Percentiles rank a stretch among this genome's conserved stretches.
Evolutionary conservation across 2,329 filamentous ascomycete genomes (phyloP).

Genomic region (Colletotrichum sp.): DNA sequence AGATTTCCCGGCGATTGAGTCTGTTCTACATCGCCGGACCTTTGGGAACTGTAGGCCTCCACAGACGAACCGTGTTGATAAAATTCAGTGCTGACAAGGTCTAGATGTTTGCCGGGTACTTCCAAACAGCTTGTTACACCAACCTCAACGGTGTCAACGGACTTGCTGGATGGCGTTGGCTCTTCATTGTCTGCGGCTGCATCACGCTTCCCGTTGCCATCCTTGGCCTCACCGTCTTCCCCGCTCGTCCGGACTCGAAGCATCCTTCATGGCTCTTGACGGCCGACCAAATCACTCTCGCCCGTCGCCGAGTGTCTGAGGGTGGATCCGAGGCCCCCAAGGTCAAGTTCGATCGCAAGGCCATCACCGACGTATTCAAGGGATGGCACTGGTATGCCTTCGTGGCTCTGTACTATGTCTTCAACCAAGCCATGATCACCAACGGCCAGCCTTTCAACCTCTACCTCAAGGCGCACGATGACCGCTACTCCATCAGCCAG

Average conservation of each 20-base stretch:
- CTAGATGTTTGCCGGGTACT: conserved; percentile 14
- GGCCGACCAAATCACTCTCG: conserved; percentile 28
- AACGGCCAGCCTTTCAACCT: conserved; percentile 38
- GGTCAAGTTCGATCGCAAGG: conserved; percentile 34
- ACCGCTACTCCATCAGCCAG: conserved; percentile 49
- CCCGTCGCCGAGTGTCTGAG: conserved; percentile 28
- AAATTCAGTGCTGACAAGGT: neutral
- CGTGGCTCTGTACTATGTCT: conserved; percentile 40
- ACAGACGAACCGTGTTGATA: neutral
- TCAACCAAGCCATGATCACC: conserved; percentile 54
- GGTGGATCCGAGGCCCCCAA: conserved; percentile 32
- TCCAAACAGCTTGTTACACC: conserved; percentile 13
- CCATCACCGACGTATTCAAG: conserved; percentile 41
- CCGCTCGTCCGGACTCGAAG: conserved; percentile 31
- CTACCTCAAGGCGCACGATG: conserved; percentile 52
- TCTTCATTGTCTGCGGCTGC: conserved; percentile 18
- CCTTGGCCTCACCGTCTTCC: conserved; percentile 21
- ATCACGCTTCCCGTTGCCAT: conserved; percentile 13
- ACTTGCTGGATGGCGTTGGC: conserved; percentile 16
- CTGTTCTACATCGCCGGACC: conserved; percentile 7
- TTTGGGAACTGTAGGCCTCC: neutral
- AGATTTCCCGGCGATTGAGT: conserved; percentile 4
- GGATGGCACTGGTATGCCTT: conserved; percentile 43
- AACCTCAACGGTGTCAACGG: conserved; percentile 17
- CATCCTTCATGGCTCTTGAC: conserved; percentile 33